Conservation (phyloP, 495 filamentous ascomycete genomes). For the Gamarada debralockiae region DNA sequence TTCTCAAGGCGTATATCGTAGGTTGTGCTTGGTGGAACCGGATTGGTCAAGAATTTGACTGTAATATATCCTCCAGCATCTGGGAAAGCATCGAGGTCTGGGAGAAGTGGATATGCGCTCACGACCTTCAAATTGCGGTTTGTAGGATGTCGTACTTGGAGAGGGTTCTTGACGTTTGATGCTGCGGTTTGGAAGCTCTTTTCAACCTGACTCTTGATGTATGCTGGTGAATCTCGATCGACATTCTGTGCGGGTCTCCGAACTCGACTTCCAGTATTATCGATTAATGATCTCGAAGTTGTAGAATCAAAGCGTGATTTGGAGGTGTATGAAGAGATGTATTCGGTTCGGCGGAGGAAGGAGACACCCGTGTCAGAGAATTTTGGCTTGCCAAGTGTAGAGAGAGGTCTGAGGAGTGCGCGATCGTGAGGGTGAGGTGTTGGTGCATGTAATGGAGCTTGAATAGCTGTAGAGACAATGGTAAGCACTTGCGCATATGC, state of each 20-base stretch:
- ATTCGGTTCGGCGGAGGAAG: conserved; percentile 94
- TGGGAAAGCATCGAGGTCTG: conserved; percentile 85
- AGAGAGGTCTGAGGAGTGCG: conserved; percentile 71
- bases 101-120: conserved; percentile 76
- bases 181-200: conserved; percentile 84
- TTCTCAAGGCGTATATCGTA: conserved; percentile 83
- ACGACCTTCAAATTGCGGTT: conserved; percentile 75
- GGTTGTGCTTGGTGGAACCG: conserved; percentile 49
- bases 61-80: conserved; percentile 82
- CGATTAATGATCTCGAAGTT: conserved; percentile 20
- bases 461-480: conserved; percentile 59
- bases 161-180: conserved; percentile 62
- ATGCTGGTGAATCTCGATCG: conserved; percentile 69
- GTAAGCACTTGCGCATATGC: conserved; percentile 17
- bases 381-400: conserved; percentile 75
- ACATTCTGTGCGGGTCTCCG: conserved; percentile 14
- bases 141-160: conserved; percentile 72
- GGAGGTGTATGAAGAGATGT: conserved; percentile 59
- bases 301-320: conserved; percentile 26
- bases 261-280: conserved; percentile 15
- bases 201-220: conserved; percentile 75
- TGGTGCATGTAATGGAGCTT: conserved; percentile 64
- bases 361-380: conserved; percentile 65
- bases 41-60: conserved; percentile 84
- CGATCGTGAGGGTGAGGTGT: conserved; percentile 78